phyloP scores from a whole-genome alignment of 2,329 filamentous ascomycete genomes.

The Fusarium stilboides region DNA sequence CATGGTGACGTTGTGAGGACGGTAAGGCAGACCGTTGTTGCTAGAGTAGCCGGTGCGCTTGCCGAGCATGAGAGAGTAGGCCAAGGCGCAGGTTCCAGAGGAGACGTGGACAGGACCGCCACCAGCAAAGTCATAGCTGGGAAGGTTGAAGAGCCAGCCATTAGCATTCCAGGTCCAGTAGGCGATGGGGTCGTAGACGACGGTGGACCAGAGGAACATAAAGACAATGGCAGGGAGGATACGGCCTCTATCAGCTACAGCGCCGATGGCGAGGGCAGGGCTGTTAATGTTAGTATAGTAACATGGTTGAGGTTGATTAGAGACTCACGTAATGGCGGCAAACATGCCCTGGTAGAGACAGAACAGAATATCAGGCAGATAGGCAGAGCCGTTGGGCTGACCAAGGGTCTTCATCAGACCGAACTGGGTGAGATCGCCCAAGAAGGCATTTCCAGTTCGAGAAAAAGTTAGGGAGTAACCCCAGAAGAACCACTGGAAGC shows the following conservation, averaged over 20 bases:
- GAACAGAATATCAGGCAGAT: conserved; percentile 86
- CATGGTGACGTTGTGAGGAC: conserved; percentile 81
- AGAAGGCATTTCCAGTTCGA: conserved; percentile 81
- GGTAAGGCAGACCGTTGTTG: conserved; percentile 74
- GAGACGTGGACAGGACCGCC: conserved; percentile 83
- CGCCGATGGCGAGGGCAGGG: conserved; percentile 71
- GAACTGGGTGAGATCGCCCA: conserved; percentile 86
- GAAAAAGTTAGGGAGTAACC: conserved; percentile 90
- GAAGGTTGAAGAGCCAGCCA: conserved; percentile 79
- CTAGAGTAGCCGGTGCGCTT: conserved; percentile 75
- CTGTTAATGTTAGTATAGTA: conserved; percentile 52
- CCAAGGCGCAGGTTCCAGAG: conserved; percentile 79
- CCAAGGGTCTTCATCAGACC: conserved; percentile 84
- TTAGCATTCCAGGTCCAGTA: conserved; percentile 85
- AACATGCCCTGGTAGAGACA: conserved; percentile 93
- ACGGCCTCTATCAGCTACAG: conserved; percentile 73
- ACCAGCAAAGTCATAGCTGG: conserved; percentile 81
- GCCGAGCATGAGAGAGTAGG: conserved; percentile 81
- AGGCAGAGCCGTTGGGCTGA: conserved; percentile 78
- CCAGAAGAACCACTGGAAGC: conserved; percentile 98
- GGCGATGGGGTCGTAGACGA: conserved; percentile 81
- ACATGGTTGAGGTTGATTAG: neutral
- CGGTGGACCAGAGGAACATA: conserved; percentile 79
- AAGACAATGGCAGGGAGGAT: conserved; percentile 75
- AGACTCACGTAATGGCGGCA: conserved; percentile 84